Percentiles rank a stretch among this genome's conserved stretches.
phyloP scores from a whole-genome alignment of 1,284 basidiomycete genomes.

The Rhodotorula glutinis region DNA sequence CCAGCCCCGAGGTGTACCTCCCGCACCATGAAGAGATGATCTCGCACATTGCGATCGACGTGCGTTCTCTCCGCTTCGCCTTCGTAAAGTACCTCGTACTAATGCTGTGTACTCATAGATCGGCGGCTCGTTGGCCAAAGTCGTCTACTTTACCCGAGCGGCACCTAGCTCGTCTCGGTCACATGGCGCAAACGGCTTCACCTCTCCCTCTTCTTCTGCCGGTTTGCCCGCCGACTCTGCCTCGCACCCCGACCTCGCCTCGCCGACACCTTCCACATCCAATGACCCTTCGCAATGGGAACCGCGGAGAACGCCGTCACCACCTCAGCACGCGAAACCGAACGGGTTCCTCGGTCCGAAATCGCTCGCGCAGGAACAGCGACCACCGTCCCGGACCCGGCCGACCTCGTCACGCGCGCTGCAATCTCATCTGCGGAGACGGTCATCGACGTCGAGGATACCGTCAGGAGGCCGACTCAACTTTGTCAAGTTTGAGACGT shows the following conservation, averaged over 20 bases:
- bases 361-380: slow-evolving; percentile 33
- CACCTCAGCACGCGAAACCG: slow-evolving; percentile 36
- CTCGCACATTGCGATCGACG: slow-evolving; percentile 93
- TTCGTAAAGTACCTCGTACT: not conserved
- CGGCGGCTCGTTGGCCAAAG: slow-evolving; percentile 94
- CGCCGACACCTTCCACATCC: slow-evolving; percentile 6
- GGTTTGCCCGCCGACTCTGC: slow-evolving; percentile 14
- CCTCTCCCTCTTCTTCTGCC: slow-evolving; percentile 13
- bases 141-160: slow-evolving; percentile 89
- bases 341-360: slow-evolving; percentile 44
- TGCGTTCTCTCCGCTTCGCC: slow-evolving; percentile 55
- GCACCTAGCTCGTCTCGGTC: slow-evolving; percentile 3
- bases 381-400: not conserved
- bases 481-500: slow-evolving; percentile 96
- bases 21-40: slow-evolving; percentile 88
- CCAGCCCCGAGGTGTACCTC: slow-evolving; percentile 77
- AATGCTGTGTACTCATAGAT: too few relatives aligned
- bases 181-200: slow-evolving; percentile 12
- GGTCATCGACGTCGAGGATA: slow-evolving; percentile 52
- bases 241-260: not conserved
- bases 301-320: slow-evolving; percentile 31
- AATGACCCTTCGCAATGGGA: slow-evolving; percentile 13
- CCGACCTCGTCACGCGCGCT: slow-evolving; percentile 41
- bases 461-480: slow-evolving; percentile 90
- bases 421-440: slow-evolving; percentile 30